Percentiles rank a stretch among this genome's conserved stretches.
Conservation (phyloP, 202 grass and related monocot genomes). For the Brachypodium distachyon region DNA sequence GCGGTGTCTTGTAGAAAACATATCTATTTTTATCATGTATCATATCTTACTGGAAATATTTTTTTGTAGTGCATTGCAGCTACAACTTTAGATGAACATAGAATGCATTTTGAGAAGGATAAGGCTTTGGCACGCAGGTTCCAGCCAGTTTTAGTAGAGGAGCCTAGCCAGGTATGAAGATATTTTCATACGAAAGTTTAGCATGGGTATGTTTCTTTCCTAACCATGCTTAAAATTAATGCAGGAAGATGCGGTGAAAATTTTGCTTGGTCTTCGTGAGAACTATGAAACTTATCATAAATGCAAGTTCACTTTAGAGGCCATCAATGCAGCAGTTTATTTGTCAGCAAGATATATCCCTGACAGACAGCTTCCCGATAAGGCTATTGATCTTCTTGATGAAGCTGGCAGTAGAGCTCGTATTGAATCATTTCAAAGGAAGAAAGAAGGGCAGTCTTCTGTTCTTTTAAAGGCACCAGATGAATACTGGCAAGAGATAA, state of each 20-base stretch:
- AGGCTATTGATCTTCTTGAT: slow-evolving; percentile 97
- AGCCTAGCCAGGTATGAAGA: slow-evolving; percentile 75
- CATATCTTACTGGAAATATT: slow-evolving; percentile 4
- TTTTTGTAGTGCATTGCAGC: slow-evolving; percentile 80
- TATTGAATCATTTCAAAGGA: slow-evolving; percentile 74
- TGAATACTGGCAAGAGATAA: slow-evolving; percentile 96
- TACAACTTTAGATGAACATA: slow-evolving; percentile 84
- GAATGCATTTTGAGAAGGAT: slow-evolving; percentile 95
- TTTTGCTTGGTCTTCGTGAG: slow-evolving; percentile 77
- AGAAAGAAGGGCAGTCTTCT: slow-evolving; percentile 54
- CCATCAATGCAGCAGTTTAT: slow-evolving; percentile 88
- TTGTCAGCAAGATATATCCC: slow-evolving; percentile 92
- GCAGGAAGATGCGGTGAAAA: slow-evolving; percentile 86
- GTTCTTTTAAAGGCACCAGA: slow-evolving; percentile 74
- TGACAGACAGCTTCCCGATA: slow-evolving; percentile 93
- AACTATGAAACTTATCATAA: slow-evolving; percentile 88
- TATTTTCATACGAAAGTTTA: slow-evolving; percentile 14
- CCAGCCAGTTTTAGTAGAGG: slow-evolving; percentile 75
- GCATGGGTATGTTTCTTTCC: not conserved
- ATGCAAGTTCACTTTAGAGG: slow-evolving; percentile 81
- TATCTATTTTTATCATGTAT: not conserved
- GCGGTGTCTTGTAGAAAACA: not conserved
- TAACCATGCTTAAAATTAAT: slow-evolving; percentile 25
- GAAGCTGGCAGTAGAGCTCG: slow-evolving; percentile 94
- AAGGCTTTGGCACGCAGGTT: slow-evolving; percentile 95